Evolutionary conservation across 345 rosid genomes (phyloP).

Genomic region (Populus euphratica): DNA sequence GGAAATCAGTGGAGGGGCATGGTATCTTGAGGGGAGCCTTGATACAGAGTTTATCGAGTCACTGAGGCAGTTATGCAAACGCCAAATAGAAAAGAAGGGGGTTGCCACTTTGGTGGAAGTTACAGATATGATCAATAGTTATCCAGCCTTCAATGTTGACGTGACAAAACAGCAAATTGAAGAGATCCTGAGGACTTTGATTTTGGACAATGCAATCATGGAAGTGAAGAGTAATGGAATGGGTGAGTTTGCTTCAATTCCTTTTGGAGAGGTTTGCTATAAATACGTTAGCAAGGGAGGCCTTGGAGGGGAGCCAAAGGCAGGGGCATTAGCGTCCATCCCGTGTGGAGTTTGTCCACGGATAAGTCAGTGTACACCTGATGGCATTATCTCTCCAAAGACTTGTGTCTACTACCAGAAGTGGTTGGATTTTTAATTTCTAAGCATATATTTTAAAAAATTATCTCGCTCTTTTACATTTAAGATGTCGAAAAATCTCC

Average conservation of each 20-base stretch:
- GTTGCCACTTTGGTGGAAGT: constrained; percentile 55
- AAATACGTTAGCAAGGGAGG: constrained; percentile 28
- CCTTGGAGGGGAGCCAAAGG: constrained; percentile 34
- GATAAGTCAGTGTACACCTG: constrained; percentile 56
- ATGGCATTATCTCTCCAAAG: constrained; percentile 57
- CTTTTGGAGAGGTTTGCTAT: constrained; percentile 51
- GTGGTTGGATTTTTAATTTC: constrained; percentile 66
- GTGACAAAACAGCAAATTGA: constrained; percentile 40
- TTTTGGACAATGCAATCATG: constrained; percentile 56
- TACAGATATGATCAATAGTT: constrained; percentile 29
- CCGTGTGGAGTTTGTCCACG: constrained; percentile 87
- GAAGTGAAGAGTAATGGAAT: constrained; percentile 62
- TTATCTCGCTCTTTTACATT: background rate
- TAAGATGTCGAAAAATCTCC: background rate
- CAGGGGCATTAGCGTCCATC: constrained; percentile 58
- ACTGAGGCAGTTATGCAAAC: constrained; percentile 41
- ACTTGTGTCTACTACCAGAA: constrained; percentile 61
- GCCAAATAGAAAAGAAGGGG: constrained; percentile 26
- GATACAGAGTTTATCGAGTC: constrained; percentile 38
- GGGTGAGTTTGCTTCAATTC: constrained; percentile 48
- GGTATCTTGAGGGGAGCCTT: constrained; percentile 66
- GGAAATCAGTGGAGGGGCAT: constrained; percentile 73
- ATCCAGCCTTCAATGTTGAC: constrained; percentile 27
- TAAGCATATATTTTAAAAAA: background rate
- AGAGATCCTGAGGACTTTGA: constrained; percentile 61